Base-by-base conservation (phyloP, 2,329 filamentous ascomycete genomes). In the Coniochaeta sp. region DNA sequence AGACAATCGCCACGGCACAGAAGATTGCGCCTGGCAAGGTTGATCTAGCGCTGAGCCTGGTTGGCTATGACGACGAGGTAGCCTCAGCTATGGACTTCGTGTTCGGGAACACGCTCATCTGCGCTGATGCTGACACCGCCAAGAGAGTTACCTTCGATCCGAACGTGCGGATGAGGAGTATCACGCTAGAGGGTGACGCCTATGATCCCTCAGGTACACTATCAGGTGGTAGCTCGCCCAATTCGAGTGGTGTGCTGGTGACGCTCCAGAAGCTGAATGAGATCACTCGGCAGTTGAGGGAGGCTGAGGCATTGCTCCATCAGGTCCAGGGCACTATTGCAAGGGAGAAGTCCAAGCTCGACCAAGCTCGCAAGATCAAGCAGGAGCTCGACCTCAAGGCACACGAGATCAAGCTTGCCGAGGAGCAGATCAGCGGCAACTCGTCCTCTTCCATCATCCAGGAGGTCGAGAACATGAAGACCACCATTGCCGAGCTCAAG, bases 71-170 rank as follows among this genome's bases (percentile, higher is more conserved):
- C 50, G 79, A 94, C 6, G 89, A 97, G 62, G 86, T 99, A 26
- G 89, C 89, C 35, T 85, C 89, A 4, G 94, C 95, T 1, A 99
- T 99, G 94, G 90, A 97, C 67, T 99, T 91, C 63, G 92, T 99
- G 10, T 99, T 99, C 65, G 94, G 94, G 52, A 96, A 94, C 56
- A 99, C 94, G 1, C 75, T 99, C 4, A 83, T 99, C 53, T 96
- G 92, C 63, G 85, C 92, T 6, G 94, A 99, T 71, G 89, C 91
- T 1, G 88, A 95, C 57, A 96, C 92, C 3, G 95, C 94, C 18
- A 97, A 97, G 74, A 79, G 77, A 57, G 91, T 99, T n/a, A 97
- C 94, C 0, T 99, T 99, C 63, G 89, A 99, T 66, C 90, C 91
- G 9, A 85, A 86, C 50, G 91, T 99, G 18, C 82, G 91, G 16